Base-by-base conservation (phyloP, 345 rosid genomes). In the Gossypium raimondii region DNA sequence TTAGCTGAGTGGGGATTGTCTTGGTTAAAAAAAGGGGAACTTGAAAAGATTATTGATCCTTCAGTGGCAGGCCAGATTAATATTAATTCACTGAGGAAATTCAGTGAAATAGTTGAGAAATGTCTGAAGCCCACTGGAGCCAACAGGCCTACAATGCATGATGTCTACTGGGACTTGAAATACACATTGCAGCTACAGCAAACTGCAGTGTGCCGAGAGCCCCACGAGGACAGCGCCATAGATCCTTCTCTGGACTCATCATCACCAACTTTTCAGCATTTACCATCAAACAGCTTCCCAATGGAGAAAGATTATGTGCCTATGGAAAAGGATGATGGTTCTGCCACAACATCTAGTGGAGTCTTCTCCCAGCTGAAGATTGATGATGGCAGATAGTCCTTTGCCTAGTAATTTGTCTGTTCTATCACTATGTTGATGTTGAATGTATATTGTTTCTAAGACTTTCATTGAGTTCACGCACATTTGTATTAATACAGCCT, bases 81-180 rank as follows among this genome's bases (percentile, higher is more conserved):
- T 53, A 75, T 76, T 10, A 82, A 81, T 29, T 86, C 90, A 16
- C 63, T 81, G 52, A 83, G 80, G 60, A 92, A 87, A 71, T 90
- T 86, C 45, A 59, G 63, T 9, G 90, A 87, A 44, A 81, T 81
- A 1, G 84, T 79, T 0, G 87, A 86, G 82, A 88, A 86, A 62
- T 90, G 96, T 81, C 75, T 88, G 85, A 80, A 67, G 17, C 92
- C 87, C 38, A 73, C 76, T 29, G 83, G 86, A 0, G 73, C 71
- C 2, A 81, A 83, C 70, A 85, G 92, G 73, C 90, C 94, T 27
- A 68, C 73, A 2, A 93, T 93, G 94, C 77, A 41, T 3, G 90
- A 88, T 61, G 88, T 89, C 73, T 67, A 77, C 24, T 90, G 92
- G 90, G 90, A 87, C 78, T 79, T 85, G 85, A 82, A 84, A 65